These are phyloP conservation scores for Mycena maculata DNA, from an alignment of 768 basidiomycete species.

Conservation along the genomic window DNA sequence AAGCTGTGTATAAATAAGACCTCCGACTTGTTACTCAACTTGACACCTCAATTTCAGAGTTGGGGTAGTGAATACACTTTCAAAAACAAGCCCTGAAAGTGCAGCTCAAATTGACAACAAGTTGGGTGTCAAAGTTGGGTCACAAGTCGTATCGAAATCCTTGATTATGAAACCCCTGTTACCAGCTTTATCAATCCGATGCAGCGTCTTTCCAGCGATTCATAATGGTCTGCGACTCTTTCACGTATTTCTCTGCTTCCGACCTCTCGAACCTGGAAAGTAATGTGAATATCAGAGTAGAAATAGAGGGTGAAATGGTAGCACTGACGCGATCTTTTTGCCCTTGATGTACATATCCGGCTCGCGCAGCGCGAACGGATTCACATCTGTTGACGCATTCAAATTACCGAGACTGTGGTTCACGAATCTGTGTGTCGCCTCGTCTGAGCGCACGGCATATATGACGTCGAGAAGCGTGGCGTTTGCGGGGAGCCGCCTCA, in stretches of 20 bases:
- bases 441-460: conserved; percentile 93
- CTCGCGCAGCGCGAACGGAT: conserved; percentile 90
- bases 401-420: conserved; percentile 96
- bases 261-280: conserved; percentile 71
- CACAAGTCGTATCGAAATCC: too few relatives aligned
- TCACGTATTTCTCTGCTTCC: conserved; percentile 74
- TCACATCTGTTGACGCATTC: conserved; percentile 79
- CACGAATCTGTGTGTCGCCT: conserved; percentile 93
- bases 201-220: conserved; percentile 44
- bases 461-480: conserved; percentile 90
- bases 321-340: conserved; percentile 75
- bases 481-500: conserved; percentile 71
- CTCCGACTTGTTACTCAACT: too few relatives aligned
- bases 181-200: too few relatives aligned
- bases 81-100: too few relatives aligned
- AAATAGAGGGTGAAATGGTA: neutral
- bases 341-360: conserved; percentile 91
- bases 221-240: conserved; percentile 69
- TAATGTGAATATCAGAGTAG: conserved; percentile 30
- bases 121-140: too few relatives aligned
- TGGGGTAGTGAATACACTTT: too few relatives aligned
- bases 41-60: too few relatives aligned
- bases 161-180: too few relatives aligned
- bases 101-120: too few relatives aligned
- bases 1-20: too few relatives aligned